These are phyloP conservation scores for Chalciporus sphaerocephalus DNA, from an alignment of 768 basidiomycete species.

Conservation along the genomic window DNA sequence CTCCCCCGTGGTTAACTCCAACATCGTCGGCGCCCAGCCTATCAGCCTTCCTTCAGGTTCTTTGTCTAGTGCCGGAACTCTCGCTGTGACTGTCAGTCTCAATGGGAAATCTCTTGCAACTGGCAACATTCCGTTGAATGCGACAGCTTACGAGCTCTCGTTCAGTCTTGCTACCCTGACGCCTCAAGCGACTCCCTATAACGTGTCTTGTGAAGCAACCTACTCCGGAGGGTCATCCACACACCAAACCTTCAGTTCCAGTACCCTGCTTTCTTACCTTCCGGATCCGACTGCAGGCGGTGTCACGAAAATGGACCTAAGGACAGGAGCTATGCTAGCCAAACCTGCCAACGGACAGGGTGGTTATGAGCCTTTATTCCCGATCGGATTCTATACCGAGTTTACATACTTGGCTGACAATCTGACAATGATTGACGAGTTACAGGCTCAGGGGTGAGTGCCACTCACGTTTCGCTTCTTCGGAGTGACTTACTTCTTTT, in stretches of 20 bases:
- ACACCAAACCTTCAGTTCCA: slow-evolving; percentile 40
- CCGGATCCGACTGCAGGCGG: slow-evolving; percentile 44
- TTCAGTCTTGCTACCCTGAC: slow-evolving; percentile 44
- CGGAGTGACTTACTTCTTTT: background rate
- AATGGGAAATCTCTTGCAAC: slow-evolving; percentile 41
- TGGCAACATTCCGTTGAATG: slow-evolving; percentile 50
- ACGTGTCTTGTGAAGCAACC: slow-evolving; percentile 27
- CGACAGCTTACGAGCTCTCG: slow-evolving; percentile 43
- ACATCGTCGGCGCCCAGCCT: slow-evolving; percentile 42
- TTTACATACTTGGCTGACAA: slow-evolving; percentile 28
- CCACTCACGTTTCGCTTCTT: background rate
- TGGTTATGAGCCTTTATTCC: slow-evolving; percentile 47
- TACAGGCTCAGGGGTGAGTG: slow-evolving; percentile 27
- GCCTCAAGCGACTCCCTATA: slow-evolving; percentile 34
- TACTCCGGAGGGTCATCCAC: slow-evolving; percentile 26
- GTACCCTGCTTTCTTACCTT: slow-evolving; percentile 44
- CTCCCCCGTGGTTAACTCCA: slow-evolving; percentile 42
- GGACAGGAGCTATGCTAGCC: slow-evolving; percentile 52
- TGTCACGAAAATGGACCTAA: slow-evolving; percentile 57
- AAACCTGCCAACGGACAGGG: slow-evolving; percentile 46
- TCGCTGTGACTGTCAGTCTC: slow-evolving; percentile 42
- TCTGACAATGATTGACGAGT: slow-evolving; percentile 27
- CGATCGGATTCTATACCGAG: slow-evolving; percentile 42
- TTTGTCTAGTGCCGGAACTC: slow-evolving; percentile 21
- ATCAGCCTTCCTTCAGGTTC: slow-evolving; percentile 35